Evolutionary conservation across 768 basidiomycete genomes (phyloP).

Genomic region (Tephrocybe sp.): DNA sequence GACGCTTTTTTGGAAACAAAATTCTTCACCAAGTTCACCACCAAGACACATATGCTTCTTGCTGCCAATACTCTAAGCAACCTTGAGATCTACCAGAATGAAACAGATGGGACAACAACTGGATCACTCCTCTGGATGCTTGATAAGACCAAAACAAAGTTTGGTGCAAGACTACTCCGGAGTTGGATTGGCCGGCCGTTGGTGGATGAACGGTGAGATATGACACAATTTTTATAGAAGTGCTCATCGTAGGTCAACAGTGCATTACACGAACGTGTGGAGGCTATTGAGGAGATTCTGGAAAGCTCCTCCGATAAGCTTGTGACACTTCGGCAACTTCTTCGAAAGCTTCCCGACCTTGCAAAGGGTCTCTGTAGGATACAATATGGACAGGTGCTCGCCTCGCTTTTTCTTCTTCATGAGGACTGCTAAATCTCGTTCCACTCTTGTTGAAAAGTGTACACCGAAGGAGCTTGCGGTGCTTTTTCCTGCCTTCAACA

Average conservation of each 20-base stretch:
- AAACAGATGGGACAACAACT: conserved; percentile 69
- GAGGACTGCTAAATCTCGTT: too few relatives aligned
- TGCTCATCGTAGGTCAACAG: conserved; percentile 37
- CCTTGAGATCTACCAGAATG: conserved; percentile 91
- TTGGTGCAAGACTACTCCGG: conserved; percentile 81
- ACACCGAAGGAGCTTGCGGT: conserved; percentile 79
- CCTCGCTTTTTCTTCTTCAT: too few relatives aligned
- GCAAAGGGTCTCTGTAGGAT: conserved; percentile 84
- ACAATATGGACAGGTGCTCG: conserved; percentile 91
- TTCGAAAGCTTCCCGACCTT: conserved; percentile 83
- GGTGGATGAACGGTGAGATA: conserved; percentile 60
- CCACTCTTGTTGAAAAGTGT: conserved; percentile 54
- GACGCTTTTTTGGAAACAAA: conserved; percentile 75
- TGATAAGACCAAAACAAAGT: conserved; percentile 84
- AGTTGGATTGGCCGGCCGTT: conserved; percentile 89
- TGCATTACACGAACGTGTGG: conserved; percentile 69
- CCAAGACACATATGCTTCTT: conserved; percentile 81
- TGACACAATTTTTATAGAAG: neutral
- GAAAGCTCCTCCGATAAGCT: conserved; percentile 61
- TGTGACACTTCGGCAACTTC: conserved; percentile 62
- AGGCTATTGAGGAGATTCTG: conserved; percentile 84
- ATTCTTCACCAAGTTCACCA: conserved; percentile 79
- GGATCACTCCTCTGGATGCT: conserved; percentile 87
- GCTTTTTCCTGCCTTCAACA: conserved; percentile 74
- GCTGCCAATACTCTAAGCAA: conserved; percentile 87